Conservation (phyloP, 164 flowering plant genomes). For the Aristolochia californica region DNA sequence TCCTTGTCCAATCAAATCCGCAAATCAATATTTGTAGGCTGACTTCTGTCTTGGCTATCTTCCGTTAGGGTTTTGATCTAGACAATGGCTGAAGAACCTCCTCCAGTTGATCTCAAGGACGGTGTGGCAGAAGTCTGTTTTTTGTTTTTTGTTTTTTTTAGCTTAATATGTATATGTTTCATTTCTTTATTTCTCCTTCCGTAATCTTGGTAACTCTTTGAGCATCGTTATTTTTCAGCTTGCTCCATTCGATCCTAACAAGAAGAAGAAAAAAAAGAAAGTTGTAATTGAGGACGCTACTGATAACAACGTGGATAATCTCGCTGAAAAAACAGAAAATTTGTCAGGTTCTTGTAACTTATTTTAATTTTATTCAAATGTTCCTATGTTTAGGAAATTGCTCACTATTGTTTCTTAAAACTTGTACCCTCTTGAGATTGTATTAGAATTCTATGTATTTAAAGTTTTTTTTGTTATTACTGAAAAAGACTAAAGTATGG, state of each 20-base stretch:
- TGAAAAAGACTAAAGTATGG: background rate
- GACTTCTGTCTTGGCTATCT: no score
- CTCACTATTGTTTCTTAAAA: background rate
- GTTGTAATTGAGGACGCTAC: conserved; percentile 50
- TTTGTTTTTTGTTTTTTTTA: background rate
- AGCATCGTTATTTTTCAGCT: conserved; percentile 11
- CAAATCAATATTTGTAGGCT: no score
- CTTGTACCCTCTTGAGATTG: background rate
- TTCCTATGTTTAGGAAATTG: background rate
- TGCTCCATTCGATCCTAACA: conserved; percentile 36
- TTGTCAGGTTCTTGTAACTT: conserved; percentile 35
- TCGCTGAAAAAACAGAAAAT: conserved; percentile 65
- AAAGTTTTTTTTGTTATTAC: background rate
- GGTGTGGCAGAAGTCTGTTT: conserved; percentile 3
- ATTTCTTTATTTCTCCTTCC: background rate
- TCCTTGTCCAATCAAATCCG: no score
- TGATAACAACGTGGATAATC: conserved; percentile 51
- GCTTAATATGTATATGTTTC: background rate
- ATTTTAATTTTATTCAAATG: background rate
- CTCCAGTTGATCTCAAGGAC: conserved; percentile 6
- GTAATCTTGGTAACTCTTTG: background rate
- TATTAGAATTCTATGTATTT: no score
- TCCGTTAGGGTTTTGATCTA: no score
- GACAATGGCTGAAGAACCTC: conserved; percentile 4
- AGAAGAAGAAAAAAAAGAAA: conserved; percentile 39